phyloP scores from a whole-genome alignment of 305 asterid genomes.

The Fraxinus nigra region DNA sequence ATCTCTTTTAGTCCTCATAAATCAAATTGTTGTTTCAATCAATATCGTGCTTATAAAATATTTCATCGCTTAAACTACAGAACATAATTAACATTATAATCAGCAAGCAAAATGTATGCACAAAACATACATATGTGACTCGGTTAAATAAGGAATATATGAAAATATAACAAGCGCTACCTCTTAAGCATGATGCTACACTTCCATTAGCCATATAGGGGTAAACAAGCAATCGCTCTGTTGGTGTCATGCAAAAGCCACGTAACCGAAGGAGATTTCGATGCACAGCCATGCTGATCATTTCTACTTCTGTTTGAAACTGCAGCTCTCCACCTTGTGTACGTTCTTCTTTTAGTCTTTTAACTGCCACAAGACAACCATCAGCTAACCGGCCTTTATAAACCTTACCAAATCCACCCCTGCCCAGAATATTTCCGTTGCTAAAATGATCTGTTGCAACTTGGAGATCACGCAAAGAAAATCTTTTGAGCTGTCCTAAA shows the following conservation, averaged over 20 bases:
- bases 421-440: conserved; percentile 59
- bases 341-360: conserved; percentile 69
- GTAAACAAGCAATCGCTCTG: conserved; percentile 65
- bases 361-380: conserved; percentile 61
- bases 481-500: conserved; percentile 67
- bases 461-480: conserved; percentile 64
- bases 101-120: not conserved
- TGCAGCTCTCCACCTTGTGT: conserved; percentile 72
- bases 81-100: not conserved
- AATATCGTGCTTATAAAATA: not conserved
- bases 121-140: not conserved
- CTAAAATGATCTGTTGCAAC: conserved; percentile 67
- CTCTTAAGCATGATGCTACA: conserved; percentile 66
- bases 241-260: conserved; percentile 73
- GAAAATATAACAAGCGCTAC: not conserved
- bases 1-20: not conserved
- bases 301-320: conserved; percentile 69
- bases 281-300: conserved; percentile 79
- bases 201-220: conserved; percentile 76
- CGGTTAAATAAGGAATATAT: not conserved
- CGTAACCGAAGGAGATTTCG: conserved; percentile 63
- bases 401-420: conserved; percentile 72
- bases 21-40: not conserved
- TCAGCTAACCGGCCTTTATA: conserved; percentile 63
- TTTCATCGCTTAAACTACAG: not conserved